Percentiles rank a stretch among this genome's conserved stretches.
Conservation (phyloP, 2,329 filamentous ascomycete genomes). For the Davidsoniella australis region DNA sequence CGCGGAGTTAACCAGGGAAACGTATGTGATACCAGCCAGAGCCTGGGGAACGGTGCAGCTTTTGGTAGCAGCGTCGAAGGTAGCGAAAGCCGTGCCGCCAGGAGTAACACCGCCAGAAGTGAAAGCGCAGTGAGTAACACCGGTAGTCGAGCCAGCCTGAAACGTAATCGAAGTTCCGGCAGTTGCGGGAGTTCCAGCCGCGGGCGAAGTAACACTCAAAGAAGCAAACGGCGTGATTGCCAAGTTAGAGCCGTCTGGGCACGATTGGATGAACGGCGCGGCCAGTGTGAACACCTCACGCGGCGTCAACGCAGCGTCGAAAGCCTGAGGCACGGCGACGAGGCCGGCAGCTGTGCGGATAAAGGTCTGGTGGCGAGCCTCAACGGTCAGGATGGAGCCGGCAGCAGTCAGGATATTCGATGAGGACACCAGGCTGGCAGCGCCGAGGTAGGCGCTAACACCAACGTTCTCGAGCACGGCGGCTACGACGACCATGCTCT, state of each 20-base stretch:
- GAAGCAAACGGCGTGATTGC: conserved; percentile 44
- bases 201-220: conserved; percentile 32
- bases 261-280: conserved; percentile 53
- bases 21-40: conserved; percentile 47
- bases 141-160: conserved; percentile 30
- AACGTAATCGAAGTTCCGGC: conserved; percentile 25
- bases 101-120: conserved; percentile 39
- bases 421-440: conserved; percentile 45
- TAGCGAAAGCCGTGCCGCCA: conserved; percentile 42
- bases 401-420: conserved; percentile 46
- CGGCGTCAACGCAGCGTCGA: conserved; percentile 52
- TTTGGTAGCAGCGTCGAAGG: conserved; percentile 32
- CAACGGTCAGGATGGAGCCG: conserved; percentile 54
- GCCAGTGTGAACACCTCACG: conserved; percentile 58
- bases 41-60: conserved; percentile 45
- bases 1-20: conserved; percentile 42
- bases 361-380: conserved; percentile 58
- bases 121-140: conserved; percentile 47
- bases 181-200: conserved; percentile 23
- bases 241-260: conserved; percentile 47
- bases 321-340: conserved; percentile 47
- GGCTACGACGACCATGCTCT: conserved; percentile 51
- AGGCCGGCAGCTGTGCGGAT: conserved; percentile 43
- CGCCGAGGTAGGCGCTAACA: conserved; percentile 58
- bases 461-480: conserved; percentile 56